Percentiles rank a stretch among this genome's conserved stretches.
Evolutionary conservation across 345 rosid species (phyloP).

Genomic region (Eucalyptus polyanthemos): DNA sequence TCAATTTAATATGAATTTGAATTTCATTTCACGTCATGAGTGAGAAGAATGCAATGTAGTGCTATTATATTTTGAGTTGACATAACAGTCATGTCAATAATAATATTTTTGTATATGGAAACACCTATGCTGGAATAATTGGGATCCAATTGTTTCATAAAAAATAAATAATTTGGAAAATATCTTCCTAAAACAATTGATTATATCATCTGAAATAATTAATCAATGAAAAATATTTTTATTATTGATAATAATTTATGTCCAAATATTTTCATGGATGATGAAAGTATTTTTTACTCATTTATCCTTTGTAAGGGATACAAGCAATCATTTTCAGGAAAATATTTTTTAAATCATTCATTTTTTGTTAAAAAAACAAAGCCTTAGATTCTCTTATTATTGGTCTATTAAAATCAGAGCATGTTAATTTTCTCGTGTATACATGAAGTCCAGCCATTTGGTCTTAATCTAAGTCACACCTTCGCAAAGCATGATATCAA

Average conservation of each 20-base stretch:
- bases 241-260: not conserved
- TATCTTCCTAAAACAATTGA: not conserved
- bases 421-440: not conserved
- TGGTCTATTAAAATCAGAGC: not conserved
- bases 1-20: not conserved
- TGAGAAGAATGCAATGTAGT: not conserved
- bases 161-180: not conserved
- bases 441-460: not conserved
- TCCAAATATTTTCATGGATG: too few relatives aligned
- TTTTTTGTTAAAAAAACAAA: not conserved
- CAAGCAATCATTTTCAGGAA: not conserved
- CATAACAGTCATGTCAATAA: not conserved
- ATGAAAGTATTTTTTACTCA: too few relatives aligned
- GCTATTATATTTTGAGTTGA: not conserved
- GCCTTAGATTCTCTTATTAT: not conserved
- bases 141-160: rapidly evolving
- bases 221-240: not conserved
- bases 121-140: not conserved
- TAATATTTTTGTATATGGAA: not conserved
- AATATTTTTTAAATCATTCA: not conserved
- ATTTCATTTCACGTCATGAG: not conserved
- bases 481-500: not conserved
- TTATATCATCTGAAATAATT: not conserved
- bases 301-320: not conserved
- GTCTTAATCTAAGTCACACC: not conserved